phyloP scores from a whole-genome alignment of 208 protist genomes.

The Crithidia fasciculata region DNA sequence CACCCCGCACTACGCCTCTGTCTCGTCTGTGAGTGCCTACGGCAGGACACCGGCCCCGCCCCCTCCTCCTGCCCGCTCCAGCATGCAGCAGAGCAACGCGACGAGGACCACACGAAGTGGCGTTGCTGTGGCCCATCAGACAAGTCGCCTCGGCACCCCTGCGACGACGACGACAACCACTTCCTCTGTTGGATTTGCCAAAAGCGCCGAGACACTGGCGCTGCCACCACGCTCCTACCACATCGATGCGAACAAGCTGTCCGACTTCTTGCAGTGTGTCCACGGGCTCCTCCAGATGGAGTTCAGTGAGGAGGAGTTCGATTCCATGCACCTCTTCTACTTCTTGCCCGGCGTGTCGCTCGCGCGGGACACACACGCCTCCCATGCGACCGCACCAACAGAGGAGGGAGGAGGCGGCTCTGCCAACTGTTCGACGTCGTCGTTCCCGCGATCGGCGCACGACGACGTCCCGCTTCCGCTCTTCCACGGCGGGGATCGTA shows the following conservation, averaged over 20 bases:
- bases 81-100: neutral
- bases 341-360: constrained; percentile 58
- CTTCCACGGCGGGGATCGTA: constrained; percentile 47
- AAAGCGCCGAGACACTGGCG: neutral
- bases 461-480: constrained; percentile 39
- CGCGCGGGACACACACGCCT: neutral
- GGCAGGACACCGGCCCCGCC: neutral
- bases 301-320: constrained; percentile 58
- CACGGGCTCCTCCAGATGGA: constrained; percentile 27
- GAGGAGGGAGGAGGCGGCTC: neutral
- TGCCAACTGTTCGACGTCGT: neutral
- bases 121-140: neutral
- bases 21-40: neutral
- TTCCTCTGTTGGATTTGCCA: neutral
- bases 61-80: neutral
- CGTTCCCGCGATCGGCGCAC: neutral
- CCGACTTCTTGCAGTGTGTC: constrained; percentile 48
- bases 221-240: constrained; percentile 24
- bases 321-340: constrained; percentile 49
- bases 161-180: neutral
- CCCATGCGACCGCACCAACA: neutral
- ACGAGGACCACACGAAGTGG: neutral
- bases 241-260: constrained; percentile 21
- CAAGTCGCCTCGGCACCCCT: neutral
- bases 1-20: constrained; percentile 3